Conservation (phyloP, 2,329 filamentous ascomycete species). For the Camptophora hylomeconis region DNA sequence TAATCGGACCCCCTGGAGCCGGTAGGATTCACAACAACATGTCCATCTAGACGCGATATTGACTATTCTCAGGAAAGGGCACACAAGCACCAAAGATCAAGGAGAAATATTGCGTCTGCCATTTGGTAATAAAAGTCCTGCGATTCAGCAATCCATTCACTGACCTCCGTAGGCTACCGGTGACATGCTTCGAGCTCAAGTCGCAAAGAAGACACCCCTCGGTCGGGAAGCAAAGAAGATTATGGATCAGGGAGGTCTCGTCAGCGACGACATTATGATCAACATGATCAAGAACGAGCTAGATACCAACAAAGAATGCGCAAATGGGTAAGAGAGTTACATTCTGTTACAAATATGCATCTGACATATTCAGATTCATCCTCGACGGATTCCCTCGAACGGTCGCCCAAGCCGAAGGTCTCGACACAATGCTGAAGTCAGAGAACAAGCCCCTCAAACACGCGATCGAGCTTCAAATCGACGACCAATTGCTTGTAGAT, state of each 20-base stretch:
- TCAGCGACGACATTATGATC: conserved; percentile 98
- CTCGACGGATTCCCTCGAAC: conserved; percentile 97
- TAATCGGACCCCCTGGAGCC: conserved; percentile 94
- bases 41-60: conserved; percentile 7
- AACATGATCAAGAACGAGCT: conserved; percentile 99
- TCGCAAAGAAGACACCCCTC: conserved; percentile 90
- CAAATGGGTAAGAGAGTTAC: conserved; percentile 61
- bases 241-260: conserved; percentile 95
- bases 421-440: conserved; percentile 76
- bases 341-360: conserved; percentile 1
- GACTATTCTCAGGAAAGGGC: conserved; percentile 65
- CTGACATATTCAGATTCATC: conserved; percentile 59
- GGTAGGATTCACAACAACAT: conserved; percentile 45
- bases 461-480: conserved; percentile 92
- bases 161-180: conserved; percentile 62
- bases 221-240: conserved; percentile 99
- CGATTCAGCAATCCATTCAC: conserved; percentile 1
- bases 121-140: conserved; percentile 54
- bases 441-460: conserved; percentile 81
- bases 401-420: conserved; percentile 83
- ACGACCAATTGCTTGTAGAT: conserved; percentile 82
- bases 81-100: conserved; percentile 97
- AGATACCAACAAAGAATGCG: conserved; percentile 86
- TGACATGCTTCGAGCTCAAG: conserved; percentile 97
- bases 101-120: conserved; percentile 94